phyloP scores from a whole-genome alignment of 345 rosid species.

The Salix arbutifolia region DNA sequence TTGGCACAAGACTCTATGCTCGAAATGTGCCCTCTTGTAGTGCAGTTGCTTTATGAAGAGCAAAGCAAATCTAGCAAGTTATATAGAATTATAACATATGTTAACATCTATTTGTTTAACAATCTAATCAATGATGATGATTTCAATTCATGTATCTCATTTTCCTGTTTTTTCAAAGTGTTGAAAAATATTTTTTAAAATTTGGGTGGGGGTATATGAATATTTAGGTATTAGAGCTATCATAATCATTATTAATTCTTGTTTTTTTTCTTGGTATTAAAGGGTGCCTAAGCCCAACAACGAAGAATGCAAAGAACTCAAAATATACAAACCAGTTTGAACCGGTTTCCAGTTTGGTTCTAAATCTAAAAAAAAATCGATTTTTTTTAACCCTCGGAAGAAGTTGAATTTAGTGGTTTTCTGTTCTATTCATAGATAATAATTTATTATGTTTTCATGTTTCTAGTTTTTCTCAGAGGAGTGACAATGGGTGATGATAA shows the following conservation, averaged over 20 bases:
- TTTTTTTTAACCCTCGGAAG: no score
- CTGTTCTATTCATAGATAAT: no score
- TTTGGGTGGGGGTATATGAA: background rate
- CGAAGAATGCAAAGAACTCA: background rate
- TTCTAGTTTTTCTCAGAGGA: background rate
- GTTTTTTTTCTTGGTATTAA: no score
- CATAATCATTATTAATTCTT: no score
- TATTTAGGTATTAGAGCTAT: background rate
- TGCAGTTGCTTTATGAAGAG: background rate
- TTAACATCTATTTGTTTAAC: background rate
- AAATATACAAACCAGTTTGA: background rate
- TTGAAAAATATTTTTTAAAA: no score
- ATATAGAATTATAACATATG: background rate
- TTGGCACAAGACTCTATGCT: constrained; percentile 29
- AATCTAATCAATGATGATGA: background rate
- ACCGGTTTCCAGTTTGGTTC: no score
- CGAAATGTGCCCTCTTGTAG: background rate
- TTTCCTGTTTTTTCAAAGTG: background rate
- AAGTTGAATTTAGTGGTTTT: background rate
- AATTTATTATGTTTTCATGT: no score
- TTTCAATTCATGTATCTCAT: no score
- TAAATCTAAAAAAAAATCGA: no score
- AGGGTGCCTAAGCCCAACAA: no score
- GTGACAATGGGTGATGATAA: constrained; percentile 48
- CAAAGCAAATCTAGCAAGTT: background rate